Evolutionary conservation across 768 basidiomycete genomes (phyloP).

Genomic region (Asterophora parasitica): DNA sequence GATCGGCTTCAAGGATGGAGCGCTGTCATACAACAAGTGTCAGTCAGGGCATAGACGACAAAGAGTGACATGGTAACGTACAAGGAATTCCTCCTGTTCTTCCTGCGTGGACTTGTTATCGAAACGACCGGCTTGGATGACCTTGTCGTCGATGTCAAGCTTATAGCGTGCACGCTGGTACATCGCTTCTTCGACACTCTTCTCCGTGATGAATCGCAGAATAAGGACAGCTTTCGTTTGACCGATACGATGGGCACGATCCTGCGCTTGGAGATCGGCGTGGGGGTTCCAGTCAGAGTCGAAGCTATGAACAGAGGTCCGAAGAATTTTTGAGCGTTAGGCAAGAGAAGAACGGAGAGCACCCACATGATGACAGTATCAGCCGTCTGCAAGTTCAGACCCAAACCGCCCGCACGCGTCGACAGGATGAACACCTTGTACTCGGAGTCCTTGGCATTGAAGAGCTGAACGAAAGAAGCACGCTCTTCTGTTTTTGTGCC

Average conservation of each 20-base stretch:
- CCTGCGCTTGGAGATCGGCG: constrained; percentile 98
- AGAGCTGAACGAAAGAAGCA: constrained; percentile 76
- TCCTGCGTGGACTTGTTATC: constrained; percentile 98
- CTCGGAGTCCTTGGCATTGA: constrained; percentile 87
- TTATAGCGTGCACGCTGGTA: constrained; percentile 92
- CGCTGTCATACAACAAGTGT: constrained; percentile 44
- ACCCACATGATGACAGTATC: constrained; percentile 94
- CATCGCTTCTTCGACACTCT: constrained; percentile 98
- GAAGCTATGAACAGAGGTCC: constrained; percentile 42
- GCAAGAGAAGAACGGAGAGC: background rate
- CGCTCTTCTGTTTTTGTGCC: constrained; percentile 95
- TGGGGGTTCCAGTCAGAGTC: constrained; percentile 96
- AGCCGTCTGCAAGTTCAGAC: constrained; percentile 92
- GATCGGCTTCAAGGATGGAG: constrained; percentile 85
- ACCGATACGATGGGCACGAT: constrained; percentile 99
- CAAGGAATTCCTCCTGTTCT: constrained; percentile 94
- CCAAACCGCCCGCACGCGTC: constrained; percentile 89
- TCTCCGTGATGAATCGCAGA: constrained; percentile 93
- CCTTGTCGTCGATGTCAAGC: constrained; percentile 98
- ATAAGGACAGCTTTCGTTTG: constrained; percentile 98
- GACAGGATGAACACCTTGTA: constrained; percentile 92
- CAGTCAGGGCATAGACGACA: constrained; percentile 2
- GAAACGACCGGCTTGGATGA: constrained; percentile 98
- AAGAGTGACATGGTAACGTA: constrained; percentile 31
- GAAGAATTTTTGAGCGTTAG: constrained; percentile 1